These are phyloP conservation scores for Fraxinus latifolia DNA, from an alignment of 305 asterid genomes.

Conservation along the genomic window DNA sequence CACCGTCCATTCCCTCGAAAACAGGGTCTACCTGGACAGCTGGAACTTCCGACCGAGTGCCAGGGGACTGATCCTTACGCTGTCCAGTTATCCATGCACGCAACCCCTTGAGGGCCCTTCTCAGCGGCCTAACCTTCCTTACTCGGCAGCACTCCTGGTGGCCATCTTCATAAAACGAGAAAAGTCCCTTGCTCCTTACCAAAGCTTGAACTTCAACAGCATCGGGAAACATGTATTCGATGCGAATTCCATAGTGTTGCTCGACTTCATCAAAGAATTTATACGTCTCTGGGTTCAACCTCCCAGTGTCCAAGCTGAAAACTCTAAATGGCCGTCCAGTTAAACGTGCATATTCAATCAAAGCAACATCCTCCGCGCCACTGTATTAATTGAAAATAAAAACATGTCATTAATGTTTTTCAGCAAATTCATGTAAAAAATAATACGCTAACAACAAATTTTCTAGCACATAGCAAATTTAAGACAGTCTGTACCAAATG, in stretches of 20 bases:
- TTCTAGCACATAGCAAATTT: neutral
- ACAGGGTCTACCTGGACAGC: conserved; percentile 86
- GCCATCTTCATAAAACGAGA: conserved; percentile 93
- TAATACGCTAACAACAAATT: neutral
- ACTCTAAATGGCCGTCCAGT: conserved; percentile 86
- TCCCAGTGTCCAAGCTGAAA: conserved; percentile 86
- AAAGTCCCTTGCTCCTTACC: conserved; percentile 77
- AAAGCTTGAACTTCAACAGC: conserved; percentile 50
- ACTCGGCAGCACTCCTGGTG: conserved; percentile 99
- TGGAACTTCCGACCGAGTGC: conserved; percentile 84
- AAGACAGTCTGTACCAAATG: neutral
- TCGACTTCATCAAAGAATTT: conserved; percentile 70
- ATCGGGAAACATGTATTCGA: conserved; percentile 79
- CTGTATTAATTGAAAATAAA: conserved; percentile 34
- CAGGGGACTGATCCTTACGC: conserved; percentile 95
- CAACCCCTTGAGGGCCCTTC: conserved; percentile 82
- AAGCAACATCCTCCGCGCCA: conserved; percentile 95
- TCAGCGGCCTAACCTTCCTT: conserved; percentile 79
- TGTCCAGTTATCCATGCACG: conserved; percentile 99
- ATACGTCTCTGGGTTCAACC: conserved; percentile 82
- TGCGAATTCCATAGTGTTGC: conserved; percentile 62
- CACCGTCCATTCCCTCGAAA: conserved; percentile 87
- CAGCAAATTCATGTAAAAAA: neutral
- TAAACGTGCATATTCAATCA: conserved; percentile 78
- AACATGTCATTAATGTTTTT: neutral